phyloP scores from a whole-genome alignment of 345 rosid genomes.

The Brassica cretica region DNA sequence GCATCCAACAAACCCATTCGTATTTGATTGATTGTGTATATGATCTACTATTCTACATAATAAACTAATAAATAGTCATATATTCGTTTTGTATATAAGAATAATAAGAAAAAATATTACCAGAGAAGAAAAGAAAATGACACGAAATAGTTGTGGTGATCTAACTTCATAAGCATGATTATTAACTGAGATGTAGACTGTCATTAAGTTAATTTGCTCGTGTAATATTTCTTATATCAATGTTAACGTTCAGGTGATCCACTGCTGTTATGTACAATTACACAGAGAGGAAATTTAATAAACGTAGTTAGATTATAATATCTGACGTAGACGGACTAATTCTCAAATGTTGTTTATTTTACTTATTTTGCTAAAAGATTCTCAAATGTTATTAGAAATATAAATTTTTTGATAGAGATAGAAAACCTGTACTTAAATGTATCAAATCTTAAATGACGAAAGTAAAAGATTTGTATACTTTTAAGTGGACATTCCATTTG shows the following conservation, averaged over 20 bases:
- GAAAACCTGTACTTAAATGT: too few species aligned
- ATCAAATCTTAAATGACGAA: too few species aligned
- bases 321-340: too few species aligned
- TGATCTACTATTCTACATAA: neutral
- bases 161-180: neutral
- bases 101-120: neutral
- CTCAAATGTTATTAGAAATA: too few species aligned
- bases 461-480: too few species aligned
- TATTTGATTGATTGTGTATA: neutral
- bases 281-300: neutral
- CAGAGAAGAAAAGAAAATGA: neutral
- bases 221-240: neutral
- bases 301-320: neutral
- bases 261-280: neutral
- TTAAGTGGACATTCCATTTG: too few species aligned
- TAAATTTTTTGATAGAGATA: too few species aligned
- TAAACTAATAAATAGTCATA: neutral
- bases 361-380: too few species aligned
- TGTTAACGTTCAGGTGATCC: conserved; percentile 28
- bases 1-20: conserved; percentile 18
- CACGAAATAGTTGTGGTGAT: conserved; percentile 1
- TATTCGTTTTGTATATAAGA: conserved; percentile 9
- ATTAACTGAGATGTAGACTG: too few species aligned
- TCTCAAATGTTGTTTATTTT: too few species aligned
- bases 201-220: too few species aligned